Evolutionary conservation across 106 monocot species (phyloP), one percentile per base, ranked within the genome.

Genomic region (Dendrobium chrysotoxum): DNA sequence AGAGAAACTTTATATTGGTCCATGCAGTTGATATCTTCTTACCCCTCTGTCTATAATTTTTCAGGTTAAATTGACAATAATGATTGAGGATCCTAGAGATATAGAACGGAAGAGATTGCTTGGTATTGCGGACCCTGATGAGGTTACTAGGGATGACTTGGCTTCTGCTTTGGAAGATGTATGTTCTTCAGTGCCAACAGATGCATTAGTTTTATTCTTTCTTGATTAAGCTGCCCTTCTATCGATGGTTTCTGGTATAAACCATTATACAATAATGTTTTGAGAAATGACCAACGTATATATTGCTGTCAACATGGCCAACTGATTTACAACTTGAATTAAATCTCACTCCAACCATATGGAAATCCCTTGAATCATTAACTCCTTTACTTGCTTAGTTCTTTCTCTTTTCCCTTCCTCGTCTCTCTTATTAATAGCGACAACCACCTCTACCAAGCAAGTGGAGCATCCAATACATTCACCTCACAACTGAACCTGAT

Each of bases 41-140:
- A 23, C 16, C 70, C 2, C 35, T 79, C 26, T 40, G 45, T 77
- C 5, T 72, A 45, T 75, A 25, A 40, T 44, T 73, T 79, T 78
- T 79, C 87, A 93, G 96, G 89, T 96, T 28, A 96, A 92, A 82
- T 79, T 96, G 64, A 92, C 90, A 72, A 80, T 96, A 41, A 89
- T 96, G 96, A 96, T 96, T 76, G 96, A 96, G 87, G 96, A 96
- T 78, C 92, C 90, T 87, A 90, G 96, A 85, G 92, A 94, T 76
- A 76, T 85, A 78, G 96, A 96, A 78, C 85, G 94, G 18, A 93
- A 94, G 82, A 90, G 87, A 81, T 82, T 92, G 84, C 92, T 96
- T 87, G 94, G 90, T 13, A 89, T 96, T 44, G 96, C 89, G 58
- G 89, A 96, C 82, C 84, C 85, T 75, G 87, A 92, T 77, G 93